Evolutionary conservation across 345 rosid genomes (phyloP).

Genomic region (Citrus reticulata): DNA sequence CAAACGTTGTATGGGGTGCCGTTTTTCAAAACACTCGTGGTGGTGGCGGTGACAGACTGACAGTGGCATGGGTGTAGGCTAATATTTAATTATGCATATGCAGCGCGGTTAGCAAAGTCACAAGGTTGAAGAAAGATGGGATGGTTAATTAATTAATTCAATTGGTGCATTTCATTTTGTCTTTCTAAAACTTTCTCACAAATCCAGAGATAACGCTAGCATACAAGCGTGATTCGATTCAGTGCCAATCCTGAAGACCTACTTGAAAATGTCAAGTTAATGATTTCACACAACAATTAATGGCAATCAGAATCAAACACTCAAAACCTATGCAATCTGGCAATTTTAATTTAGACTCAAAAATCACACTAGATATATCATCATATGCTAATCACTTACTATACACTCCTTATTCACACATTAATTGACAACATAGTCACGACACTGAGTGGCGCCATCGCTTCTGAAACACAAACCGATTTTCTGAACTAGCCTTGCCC

Average conservation of each 20-base stretch:
- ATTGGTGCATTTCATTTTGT: not conserved
- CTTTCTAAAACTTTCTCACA: not conserved
- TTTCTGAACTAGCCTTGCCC: conserved; percentile 52
- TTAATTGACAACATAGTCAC: conserved; percentile 21
- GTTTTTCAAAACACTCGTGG: too few species aligned
- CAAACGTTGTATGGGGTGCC: too few species aligned
- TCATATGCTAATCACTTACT: conserved; percentile 17
- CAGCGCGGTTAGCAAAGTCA: not conserved
- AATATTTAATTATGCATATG: too few species aligned
- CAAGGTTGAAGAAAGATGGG: not conserved
- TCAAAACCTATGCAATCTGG: conserved; percentile 12
- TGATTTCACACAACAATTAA: not conserved
- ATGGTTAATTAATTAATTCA: not conserved
- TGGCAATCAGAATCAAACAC: conserved; percentile 16
- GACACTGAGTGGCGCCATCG: conserved; percentile 85
- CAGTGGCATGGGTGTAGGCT: too few species aligned
- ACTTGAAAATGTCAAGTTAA: not conserved
- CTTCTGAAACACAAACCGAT: conserved; percentile 65
- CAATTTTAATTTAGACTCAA: conserved; percentile 12
- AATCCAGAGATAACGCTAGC: not conserved
- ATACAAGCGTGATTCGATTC: conserved; percentile 5
- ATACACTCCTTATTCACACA: conserved; percentile 32
- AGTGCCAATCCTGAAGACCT: conserved; percentile 7
- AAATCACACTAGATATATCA: conserved; percentile 16
- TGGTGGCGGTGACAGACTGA: too few species aligned